Evolutionary conservation across 116 monocot species (phyloP), one percentile per base, ranked within the genome.

Genomic region (Posidonia oceanica): DNA sequence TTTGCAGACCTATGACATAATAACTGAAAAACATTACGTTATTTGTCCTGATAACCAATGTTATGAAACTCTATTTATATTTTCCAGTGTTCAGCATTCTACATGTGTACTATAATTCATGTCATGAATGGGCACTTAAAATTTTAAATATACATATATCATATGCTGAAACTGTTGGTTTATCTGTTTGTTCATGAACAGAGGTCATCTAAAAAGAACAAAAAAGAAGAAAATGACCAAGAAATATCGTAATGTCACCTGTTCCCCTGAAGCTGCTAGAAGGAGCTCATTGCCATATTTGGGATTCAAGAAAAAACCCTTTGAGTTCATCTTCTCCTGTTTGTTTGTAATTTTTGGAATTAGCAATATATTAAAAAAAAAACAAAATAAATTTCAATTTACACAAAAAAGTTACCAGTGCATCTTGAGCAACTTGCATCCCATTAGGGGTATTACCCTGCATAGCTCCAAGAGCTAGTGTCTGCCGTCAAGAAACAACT

Each of bases 261-360:
- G 78, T 80, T 96, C 95, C 72, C 80, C 81, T 20, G 95, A 82
- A 61, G 91, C 95, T 64, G 85, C 86, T 81, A 91, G 79, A 41
- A 95, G 88, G 69, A 95, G 91, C 61, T 91, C 91, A 68, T 75
- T 86, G 57, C 95, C 95, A 86, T 84, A 80, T 63, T 54, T 91
- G 21, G 80, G 2, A 74, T 83, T 95, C 76, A 95, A 83, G 84
- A 90, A 95, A 68, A 88, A 86, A 59, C 84, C 83, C 83, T 61
- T 86, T 51, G 84, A 71, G 75, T 72, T 85, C 84, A 96, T 83
- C 72, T 86, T 86, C 75, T 91, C 95, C 95, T 96, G 79, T 67
- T 69, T 60, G 54, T 23, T 39, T 39, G 52, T 44, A 22, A 53
- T 22, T 63, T 8, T 56, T 29, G 17, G 0, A 64, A 3, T 65